Base-by-base conservation (phyloP, 768 basidiomycete genomes). In the Xerocomellus amylosporus region DNA sequence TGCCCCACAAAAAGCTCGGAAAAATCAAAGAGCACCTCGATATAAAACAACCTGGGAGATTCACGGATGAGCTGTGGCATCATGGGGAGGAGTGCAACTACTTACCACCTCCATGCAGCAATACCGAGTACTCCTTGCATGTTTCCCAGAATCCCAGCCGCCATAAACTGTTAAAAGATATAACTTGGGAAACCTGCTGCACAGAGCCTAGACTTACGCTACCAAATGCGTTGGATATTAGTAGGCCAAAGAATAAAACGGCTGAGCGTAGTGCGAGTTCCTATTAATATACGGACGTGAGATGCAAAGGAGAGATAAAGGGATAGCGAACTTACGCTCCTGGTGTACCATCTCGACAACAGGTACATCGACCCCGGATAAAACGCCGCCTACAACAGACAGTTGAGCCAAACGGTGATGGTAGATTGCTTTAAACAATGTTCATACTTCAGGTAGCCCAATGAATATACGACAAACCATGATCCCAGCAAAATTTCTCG, bases 61-160 rank as follows among this genome's bases (percentile, higher is more conserved):
- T 12, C 7, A 26, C 17, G 44, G 17, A 31, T 53, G 28, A 49
- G 45, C 17, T 9, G 5, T 46, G 28, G 26, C 26, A 31, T 39
- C 46, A 17, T 22, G 30, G 20, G 14, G 26, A 22, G 33, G 26
- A 40, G 20, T 50, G 14, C 12, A 19, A 17, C 17, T 8, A 55
- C 73, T 55, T 58, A 84, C 84, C 83, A 90, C 74, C 84, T 64
- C 87, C 88, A 90, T 13, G 85, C 86, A 30, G 82, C 64, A 40
- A 87, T 82, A 3, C 87, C 87, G 5, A 79, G 72, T 49, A 75
- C 76, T 3, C 86, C 87, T 56, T 90, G 80, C 87, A 90, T 85
- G 38, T 75, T 77, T 1, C 75, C 72, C 17, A 92, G 75, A 49
- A 90, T 86, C 9, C 85, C 88, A n/a, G 87, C 87, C n/a, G 87